Percentiles rank a stretch among this genome's conserved stretches.
phyloP scores from a whole-genome alignment of 2,329 filamentous ascomycete species.

The Rhinocladiella similis region DNA sequence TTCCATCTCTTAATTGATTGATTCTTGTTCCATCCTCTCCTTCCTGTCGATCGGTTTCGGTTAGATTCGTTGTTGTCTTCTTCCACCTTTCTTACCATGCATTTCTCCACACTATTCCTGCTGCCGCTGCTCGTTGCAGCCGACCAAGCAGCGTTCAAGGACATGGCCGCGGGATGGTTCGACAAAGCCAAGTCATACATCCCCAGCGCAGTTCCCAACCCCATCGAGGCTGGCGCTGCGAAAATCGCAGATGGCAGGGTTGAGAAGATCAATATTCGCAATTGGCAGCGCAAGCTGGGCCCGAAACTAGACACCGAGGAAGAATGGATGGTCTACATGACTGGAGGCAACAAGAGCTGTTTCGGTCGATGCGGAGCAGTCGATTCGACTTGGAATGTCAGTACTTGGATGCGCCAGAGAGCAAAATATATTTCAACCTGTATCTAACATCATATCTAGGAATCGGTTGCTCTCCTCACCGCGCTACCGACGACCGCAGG shows the following conservation, averaged over 20 bases:
- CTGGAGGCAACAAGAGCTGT: constrained; percentile 66
- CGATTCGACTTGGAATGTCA: constrained; percentile 54
- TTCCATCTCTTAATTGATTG: background rate
- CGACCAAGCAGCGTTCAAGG: constrained; percentile 55
- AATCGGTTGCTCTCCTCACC: constrained; percentile 55
- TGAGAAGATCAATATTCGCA: constrained; percentile 54
- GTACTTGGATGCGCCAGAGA: constrained; percentile 17
- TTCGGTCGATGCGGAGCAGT: constrained; percentile 58
- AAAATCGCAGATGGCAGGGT: constrained; percentile 53
- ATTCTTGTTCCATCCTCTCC: background rate
- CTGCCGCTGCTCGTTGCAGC: constrained; percentile 34
- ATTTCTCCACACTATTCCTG: constrained; percentile 53
- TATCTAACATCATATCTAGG: constrained; percentile 37
- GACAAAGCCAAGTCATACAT: constrained; percentile 56
- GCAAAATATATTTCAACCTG: background rate
- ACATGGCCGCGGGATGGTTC: constrained; percentile 49
- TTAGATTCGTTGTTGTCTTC: background rate
- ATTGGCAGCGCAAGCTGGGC: constrained; percentile 57
- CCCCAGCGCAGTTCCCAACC: constrained; percentile 35
- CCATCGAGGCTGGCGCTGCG: constrained; percentile 44
- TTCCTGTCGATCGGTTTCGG: background rate
- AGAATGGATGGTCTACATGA: constrained; percentile 61
- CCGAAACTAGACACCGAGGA: constrained; percentile 47
- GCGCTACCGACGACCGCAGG: constrained; percentile 37
- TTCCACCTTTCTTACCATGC: constrained; percentile 44